Evolutionary conservation across 768 basidiomycete species (phyloP).

Genomic region (Rhodotorula babjevae): DNA sequence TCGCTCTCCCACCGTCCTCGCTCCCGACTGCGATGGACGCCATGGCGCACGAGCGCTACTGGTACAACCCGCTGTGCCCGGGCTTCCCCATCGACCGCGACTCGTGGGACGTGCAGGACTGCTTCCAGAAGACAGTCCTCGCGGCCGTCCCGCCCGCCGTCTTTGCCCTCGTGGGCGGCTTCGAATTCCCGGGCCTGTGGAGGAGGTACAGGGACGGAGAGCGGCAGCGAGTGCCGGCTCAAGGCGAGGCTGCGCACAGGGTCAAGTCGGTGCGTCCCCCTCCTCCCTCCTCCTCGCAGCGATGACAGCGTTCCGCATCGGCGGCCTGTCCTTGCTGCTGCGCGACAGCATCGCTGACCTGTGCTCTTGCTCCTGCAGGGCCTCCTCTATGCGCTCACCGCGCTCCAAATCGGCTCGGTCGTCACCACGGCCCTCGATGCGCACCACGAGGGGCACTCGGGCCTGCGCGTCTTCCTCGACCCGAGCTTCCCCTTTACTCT

Average conservation of each 20-base stretch:
- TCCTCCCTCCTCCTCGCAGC: not conserved
- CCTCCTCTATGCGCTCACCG: not conserved
- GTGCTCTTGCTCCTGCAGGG: not conserved
- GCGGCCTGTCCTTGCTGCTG: no score
- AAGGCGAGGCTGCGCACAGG: constrained; percentile 18
- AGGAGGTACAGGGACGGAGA: constrained; percentile 14
- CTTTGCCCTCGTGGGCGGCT: constrained; percentile 16
- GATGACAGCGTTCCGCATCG: not conserved
- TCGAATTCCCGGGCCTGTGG: constrained; percentile 12
- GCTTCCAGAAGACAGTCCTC: constrained; percentile 6
- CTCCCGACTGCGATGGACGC: not conserved
- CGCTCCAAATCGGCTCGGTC: constrained; percentile 19
- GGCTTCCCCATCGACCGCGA: not conserved
- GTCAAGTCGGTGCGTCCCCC: constrained; percentile 23
- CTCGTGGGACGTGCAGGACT: not conserved
- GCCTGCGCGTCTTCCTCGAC: not conserved
- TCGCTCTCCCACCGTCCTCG: no score
- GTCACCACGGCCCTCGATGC: constrained; percentile 18
- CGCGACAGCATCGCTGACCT: no score
- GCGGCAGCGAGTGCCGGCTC: not conserved
- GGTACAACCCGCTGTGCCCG: not conserved
- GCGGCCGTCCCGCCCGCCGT: constrained; percentile 4
- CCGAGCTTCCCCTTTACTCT: constrained; percentile 18
- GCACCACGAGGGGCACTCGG: not conserved
- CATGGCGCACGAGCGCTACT: not conserved